A percentile compares a stretch with the other conserved stretches of the same genome.
Evolutionary conservation across 306 rosid genomes (phyloP).

Genomic region (Castanea crenata): DNA sequence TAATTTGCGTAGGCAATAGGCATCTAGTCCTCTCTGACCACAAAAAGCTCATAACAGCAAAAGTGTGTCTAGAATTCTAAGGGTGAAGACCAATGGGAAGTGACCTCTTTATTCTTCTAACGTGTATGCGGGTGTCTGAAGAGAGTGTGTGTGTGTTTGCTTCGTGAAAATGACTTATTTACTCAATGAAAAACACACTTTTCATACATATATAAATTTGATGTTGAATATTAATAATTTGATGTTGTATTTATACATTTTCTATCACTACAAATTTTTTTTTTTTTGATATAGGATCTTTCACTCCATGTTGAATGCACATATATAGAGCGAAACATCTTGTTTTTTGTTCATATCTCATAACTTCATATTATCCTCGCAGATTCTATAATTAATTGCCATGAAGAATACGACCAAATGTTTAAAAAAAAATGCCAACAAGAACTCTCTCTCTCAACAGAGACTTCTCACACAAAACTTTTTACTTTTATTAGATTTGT

Average conservation of each 20-base stretch:
- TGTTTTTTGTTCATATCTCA: no score
- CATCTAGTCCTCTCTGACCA: not conserved
- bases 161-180: slow-evolving; percentile 18
- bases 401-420: slow-evolving; percentile 13
- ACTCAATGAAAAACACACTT: not conserved
- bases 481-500: slow-evolving; percentile 56
- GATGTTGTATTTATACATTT: not conserved
- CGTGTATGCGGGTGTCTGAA: not conserved
- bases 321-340: slow-evolving; percentile 8
- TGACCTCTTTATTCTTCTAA: slow-evolving; percentile 35
- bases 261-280: no score
- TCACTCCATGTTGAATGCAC: no score
- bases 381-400: slow-evolving; percentile 50
- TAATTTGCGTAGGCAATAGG: slow-evolving; percentile 9
- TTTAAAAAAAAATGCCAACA: not conserved
- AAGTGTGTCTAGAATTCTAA: slow-evolving; percentile 26
- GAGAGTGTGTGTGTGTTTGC: not conserved
- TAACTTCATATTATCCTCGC: slow-evolving; percentile 23
- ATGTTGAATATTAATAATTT: not conserved
- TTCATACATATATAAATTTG: not conserved
- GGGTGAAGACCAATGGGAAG: slow-evolving; percentile 30
- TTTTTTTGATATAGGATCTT: no score
- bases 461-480: slow-evolving; percentile 56
- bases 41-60: slow-evolving; percentile 28
- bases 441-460: slow-evolving; percentile 27